Evolutionary conservation across 108 stramenopile genomes (phyloP).

Genomic region (Thalassiosira profunda): DNA sequence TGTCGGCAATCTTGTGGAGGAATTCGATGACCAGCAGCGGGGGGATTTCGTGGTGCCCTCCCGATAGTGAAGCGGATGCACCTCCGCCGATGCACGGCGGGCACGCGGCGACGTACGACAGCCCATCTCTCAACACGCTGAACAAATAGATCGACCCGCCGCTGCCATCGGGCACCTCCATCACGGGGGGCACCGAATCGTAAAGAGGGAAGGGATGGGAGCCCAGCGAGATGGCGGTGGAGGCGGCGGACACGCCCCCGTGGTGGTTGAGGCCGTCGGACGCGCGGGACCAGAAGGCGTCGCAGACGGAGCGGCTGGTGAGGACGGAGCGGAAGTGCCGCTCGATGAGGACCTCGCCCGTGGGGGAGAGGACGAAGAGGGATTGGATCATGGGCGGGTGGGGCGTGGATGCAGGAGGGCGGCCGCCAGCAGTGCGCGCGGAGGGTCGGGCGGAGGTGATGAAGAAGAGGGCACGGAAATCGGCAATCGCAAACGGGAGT

Average conservation of each 20-base stretch:
- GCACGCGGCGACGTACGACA: conserved; percentile 93
- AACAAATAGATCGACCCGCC: conserved; percentile 58
- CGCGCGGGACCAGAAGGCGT: conserved; percentile 88
- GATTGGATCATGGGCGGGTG: conserved; percentile 86
- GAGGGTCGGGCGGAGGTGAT: too few relatives aligned
- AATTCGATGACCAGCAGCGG: conserved; percentile 97
- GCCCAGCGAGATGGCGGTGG: conserved; percentile 37
- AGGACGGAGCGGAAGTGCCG: conserved; percentile 88
- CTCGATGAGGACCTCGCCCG: conserved; percentile 92
- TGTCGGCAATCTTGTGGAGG: conserved; percentile 94
- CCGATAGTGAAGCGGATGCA: too few relatives aligned
- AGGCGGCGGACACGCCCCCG: conserved; percentile 73
- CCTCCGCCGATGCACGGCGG: conserved; percentile 44
- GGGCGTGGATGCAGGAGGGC: too few relatives aligned
- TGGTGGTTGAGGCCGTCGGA: conserved; percentile 80
- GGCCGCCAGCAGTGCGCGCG: too few relatives aligned
- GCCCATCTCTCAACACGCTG: conserved; percentile 82
- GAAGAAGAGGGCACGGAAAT: too few relatives aligned
- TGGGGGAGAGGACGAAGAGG: conserved; percentile 86
- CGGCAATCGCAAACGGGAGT: too few relatives aligned
- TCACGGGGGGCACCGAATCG: conserved; percentile 81
- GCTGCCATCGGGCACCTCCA: conserved; percentile 75
- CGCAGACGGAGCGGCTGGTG: conserved; percentile 81
- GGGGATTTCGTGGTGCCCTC: conserved; percentile 65
- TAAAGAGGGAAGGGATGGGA: conserved; percentile 61